Evolutionary conservation across 1,284 basidiomycete genomes (phyloP).

Genomic region (Boletus semigastroideus): DNA sequence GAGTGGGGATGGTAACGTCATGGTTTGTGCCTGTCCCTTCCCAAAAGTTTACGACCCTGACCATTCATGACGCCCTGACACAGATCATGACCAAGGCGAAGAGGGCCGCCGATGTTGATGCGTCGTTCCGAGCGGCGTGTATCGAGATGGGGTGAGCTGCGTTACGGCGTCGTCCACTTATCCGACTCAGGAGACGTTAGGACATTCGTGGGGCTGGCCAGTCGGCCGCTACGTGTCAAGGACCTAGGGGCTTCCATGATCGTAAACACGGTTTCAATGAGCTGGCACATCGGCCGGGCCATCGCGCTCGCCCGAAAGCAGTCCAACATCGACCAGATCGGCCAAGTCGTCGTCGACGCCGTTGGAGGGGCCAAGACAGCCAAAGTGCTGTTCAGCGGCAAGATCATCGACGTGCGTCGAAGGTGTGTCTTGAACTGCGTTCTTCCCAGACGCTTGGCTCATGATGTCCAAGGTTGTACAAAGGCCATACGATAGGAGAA

Average conservation of each 20-base stretch:
- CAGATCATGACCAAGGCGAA: constrained; percentile 38
- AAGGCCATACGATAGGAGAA: constrained; percentile 52
- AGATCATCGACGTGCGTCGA: constrained; percentile 52
- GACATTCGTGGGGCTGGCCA: constrained; percentile 41
- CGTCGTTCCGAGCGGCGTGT: constrained; percentile 36
- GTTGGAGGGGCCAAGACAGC: constrained; percentile 43
- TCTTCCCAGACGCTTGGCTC: neutral
- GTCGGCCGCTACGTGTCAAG: constrained; percentile 37
- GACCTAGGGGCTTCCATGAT: constrained; percentile 40
- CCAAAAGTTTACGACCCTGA: neutral
- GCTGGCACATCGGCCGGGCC: constrained; percentile 57
- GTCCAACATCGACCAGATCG: constrained; percentile 46
- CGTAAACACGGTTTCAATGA: constrained; percentile 51
- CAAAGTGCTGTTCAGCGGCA: constrained; percentile 53
- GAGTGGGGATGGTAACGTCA: constrained; percentile 40
- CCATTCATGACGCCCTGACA: constrained; percentile 16
- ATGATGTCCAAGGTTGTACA: constrained; percentile 27
- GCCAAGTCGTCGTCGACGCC: constrained; percentile 47
- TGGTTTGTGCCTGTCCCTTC: constrained; percentile 25
- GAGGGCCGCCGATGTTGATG: constrained; percentile 35
- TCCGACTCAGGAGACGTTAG: constrained; percentile 12
- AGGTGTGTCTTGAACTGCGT: constrained; percentile 26
- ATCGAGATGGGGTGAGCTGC: constrained; percentile 42
- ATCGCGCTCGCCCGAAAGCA: constrained; percentile 42
- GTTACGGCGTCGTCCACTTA: neutral